Evolutionary conservation across 1,284 basidiomycete species (phyloP).

Genomic region (Cryptococcus maquisensis): DNA sequence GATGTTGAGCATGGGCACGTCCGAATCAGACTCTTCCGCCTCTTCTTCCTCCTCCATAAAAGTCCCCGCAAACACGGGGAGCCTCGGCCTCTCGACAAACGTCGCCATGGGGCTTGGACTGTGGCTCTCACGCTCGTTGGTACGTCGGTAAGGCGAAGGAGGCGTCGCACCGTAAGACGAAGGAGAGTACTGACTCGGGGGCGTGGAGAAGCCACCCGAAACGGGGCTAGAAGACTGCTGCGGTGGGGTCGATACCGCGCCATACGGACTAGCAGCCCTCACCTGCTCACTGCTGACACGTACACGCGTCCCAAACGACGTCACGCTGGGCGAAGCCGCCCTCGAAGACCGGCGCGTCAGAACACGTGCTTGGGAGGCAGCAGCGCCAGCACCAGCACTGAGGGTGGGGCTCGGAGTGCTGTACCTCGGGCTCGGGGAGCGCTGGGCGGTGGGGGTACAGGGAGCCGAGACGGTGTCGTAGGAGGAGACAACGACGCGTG

Average conservation of each 20-base stretch:
- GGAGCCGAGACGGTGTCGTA: slow-evolving; percentile 3
- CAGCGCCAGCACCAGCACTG: too few relatives aligned
- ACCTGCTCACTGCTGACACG: slow-evolving; percentile 12
- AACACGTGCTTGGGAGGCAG: not conserved
- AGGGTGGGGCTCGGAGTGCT: too few relatives aligned
- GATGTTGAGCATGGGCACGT: slow-evolving; percentile 41
- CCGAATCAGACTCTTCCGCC: slow-evolving; percentile 1
- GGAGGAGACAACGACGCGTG: slow-evolving; percentile 10
- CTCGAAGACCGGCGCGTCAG: slow-evolving; percentile 24
- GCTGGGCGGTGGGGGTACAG: not conserved
- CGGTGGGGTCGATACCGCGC: not conserved
- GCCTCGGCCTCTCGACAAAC: not conserved
- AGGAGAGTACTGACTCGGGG: slow-evolving; percentile 17
- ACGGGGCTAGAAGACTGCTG: slow-evolving; percentile 6
- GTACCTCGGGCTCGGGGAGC: not conserved
- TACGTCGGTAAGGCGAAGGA: slow-evolving; percentile 34
- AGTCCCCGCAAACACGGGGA: slow-evolving; percentile 6
- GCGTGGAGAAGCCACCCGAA: not conserved
- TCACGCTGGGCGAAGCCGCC: slow-evolving; percentile 29
- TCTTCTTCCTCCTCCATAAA: not conserved
- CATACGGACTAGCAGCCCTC: not conserved
- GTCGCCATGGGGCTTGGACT: slow-evolving; percentile 15
- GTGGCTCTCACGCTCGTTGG: slow-evolving; percentile 9
- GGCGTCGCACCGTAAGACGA: slow-evolving; percentile 22
- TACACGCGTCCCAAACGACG: slow-evolving; percentile 31